These are phyloP conservation scores for Xylaria sp. DNA, from an alignment of 2,329 filamentous ascomycete genomes.

Conservation along the genomic window DNA sequence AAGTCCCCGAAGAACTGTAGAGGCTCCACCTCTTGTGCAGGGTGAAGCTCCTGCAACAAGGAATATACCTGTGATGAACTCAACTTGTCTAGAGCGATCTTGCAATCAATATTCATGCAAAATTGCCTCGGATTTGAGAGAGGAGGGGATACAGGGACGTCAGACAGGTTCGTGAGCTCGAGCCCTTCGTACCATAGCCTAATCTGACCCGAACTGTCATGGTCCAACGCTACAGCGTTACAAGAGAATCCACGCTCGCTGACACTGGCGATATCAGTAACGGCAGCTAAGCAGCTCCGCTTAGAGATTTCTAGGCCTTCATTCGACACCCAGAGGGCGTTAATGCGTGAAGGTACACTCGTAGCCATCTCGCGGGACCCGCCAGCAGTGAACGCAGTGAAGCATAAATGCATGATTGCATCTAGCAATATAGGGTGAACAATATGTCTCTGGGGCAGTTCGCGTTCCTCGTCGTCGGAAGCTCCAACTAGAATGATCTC, in stretches of 20 bases:
- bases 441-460: slow-evolving; percentile 9
- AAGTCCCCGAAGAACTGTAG: slow-evolving; percentile 25
- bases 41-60: neutral
- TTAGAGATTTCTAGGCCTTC: too few relatives aligned
- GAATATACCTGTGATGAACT: neutral
- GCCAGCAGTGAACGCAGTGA: slow-evolving; percentile 27
- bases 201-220: too few relatives aligned
- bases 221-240: too few relatives aligned
- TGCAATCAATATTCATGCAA: slow-evolving; percentile 32
- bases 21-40: neutral
- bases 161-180: too few relatives aligned
- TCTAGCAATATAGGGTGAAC: slow-evolving; percentile 38
- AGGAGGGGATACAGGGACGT: too few relatives aligned
- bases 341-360: slow-evolving; percentile 26
- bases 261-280: too few relatives aligned
- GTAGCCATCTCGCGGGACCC: slow-evolving; percentile 32
- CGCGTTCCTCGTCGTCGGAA: too few relatives aligned
- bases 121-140: slow-evolving; percentile 26
- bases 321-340: slow-evolving; percentile 32
- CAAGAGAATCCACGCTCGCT: too few relatives aligned
- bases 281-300: too few relatives aligned
- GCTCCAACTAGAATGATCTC: too few relatives aligned
- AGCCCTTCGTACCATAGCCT: too few relatives aligned
- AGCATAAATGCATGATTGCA: slow-evolving; percentile 29
- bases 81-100: slow-evolving; percentile 25